Conservation (phyloP, 768 basidiomycete species). For the Lanmaoa pseudosensibilis region DNA sequence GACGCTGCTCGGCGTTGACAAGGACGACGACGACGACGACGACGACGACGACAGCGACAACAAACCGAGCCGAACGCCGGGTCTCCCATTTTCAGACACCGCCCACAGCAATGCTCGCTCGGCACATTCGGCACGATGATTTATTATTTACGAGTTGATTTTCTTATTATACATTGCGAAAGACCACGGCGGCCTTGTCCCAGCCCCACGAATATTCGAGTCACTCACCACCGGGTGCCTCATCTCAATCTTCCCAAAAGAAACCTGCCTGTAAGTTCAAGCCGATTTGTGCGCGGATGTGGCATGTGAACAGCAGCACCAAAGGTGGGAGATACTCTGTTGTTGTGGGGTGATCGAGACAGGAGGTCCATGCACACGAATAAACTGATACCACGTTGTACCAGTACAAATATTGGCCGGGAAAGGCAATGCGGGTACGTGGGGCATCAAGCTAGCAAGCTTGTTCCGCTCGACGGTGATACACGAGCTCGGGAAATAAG, state of each 20-base stretch:
- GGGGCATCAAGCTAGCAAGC: no score
- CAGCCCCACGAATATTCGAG: no score
- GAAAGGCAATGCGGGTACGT: neutral
- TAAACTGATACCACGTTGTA: neutral
- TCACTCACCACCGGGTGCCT: no score
- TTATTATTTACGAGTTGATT: no score
- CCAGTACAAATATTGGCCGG: neutral
- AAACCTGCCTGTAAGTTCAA: neutral
- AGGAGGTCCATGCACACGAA: no score
- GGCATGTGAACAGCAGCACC: neutral
- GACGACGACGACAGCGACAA: slow-evolving; percentile 4
- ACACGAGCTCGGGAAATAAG: no score
- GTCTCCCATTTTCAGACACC: slow-evolving; percentile 32
- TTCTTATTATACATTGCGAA: no score
- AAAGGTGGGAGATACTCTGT: neutral
- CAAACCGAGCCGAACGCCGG: slow-evolving; percentile 11
- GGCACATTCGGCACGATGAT: slow-evolving; percentile 21
- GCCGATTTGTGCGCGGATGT: neutral
- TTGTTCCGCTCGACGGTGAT: no score
- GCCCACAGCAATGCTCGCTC: slow-evolving; percentile 11
- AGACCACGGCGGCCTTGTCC: no score
- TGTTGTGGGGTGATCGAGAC: no score
- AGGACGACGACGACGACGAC: slow-evolving; percentile 22
- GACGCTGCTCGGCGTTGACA: slow-evolving; percentile 13
- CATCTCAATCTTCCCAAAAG: no score